phyloP scores from a whole-genome alignment of 306 rosid genomes.

The Cicer chorassanicum region DNA sequence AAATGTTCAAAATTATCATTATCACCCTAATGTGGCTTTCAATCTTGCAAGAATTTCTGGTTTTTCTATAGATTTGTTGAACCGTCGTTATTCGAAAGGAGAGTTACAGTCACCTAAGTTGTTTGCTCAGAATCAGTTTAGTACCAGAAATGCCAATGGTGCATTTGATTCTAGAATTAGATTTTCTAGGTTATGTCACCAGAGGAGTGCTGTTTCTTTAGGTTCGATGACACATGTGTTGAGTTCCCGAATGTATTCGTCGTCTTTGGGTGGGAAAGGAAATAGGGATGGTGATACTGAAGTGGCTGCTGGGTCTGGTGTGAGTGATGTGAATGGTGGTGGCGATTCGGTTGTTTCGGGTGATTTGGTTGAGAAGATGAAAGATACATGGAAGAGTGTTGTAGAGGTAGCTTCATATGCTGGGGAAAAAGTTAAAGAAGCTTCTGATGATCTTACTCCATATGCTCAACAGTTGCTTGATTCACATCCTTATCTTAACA shows the following conservation, averaged over 20 bases:
- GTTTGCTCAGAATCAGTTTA: constrained; percentile 31
- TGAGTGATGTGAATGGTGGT: constrained; percentile 48
- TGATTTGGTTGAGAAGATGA: constrained; percentile 64
- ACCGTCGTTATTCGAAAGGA: constrained; percentile 30
- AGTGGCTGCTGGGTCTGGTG: constrained; percentile 61
- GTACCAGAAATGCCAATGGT: constrained; percentile 21
- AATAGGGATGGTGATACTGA: constrained; percentile 49
- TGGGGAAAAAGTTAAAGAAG: constrained; percentile 68
- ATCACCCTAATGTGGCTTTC: constrained; percentile 29
- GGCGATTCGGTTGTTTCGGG: constrained; percentile 47
- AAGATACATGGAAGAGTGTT: constrained; percentile 66
- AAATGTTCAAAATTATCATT: constrained; percentile 34
- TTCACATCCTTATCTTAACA: constrained; percentile 69
- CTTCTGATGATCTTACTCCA: constrained; percentile 68
- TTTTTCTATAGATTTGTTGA: constrained; percentile 44
- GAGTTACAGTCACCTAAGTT: constrained; percentile 36
- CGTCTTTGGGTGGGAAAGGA: constrained; percentile 54
- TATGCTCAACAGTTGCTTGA: constrained; percentile 67
- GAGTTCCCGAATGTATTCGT: constrained; percentile 53
- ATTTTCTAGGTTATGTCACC: constrained; percentile 36
- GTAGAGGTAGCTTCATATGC: constrained; percentile 61
- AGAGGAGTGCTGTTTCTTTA: constrained; percentile 47
- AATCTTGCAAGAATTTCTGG: constrained; percentile 45
- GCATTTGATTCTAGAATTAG: constrained; percentile 44
- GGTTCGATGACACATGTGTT: constrained; percentile 39